Conservation (phyloP, 345 rosid species). For the Eutrema heterophyllum region DNA sequence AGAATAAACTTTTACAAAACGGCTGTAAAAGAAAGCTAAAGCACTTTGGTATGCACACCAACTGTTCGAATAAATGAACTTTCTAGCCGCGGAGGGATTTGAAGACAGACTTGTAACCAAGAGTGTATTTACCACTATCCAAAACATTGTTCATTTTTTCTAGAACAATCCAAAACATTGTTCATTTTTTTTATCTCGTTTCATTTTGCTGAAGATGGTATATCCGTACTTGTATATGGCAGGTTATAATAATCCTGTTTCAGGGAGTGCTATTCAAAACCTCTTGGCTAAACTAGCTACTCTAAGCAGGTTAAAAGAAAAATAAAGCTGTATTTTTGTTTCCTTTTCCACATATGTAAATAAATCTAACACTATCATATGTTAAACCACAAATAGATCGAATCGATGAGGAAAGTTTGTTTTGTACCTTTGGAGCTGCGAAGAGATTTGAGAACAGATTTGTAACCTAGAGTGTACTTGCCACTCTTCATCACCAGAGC, state of each 20-base stretch:
- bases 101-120: constrained; percentile 72
- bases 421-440: constrained; percentile 57
- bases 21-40: neutral
- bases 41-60: constrained; percentile 15
- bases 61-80: no score
- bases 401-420: neutral
- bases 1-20: no score
- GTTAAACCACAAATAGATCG: constrained; percentile 21
- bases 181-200: constrained; percentile 48
- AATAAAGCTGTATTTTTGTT: neutral
- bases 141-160: no score
- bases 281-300: constrained; percentile 59
- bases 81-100: constrained; percentile 61
- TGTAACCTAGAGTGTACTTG: constrained; percentile 64
- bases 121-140: constrained; percentile 74
- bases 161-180: no score
- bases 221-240: constrained; percentile 19
- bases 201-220: constrained; percentile 4
- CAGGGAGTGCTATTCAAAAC: constrained; percentile 56
- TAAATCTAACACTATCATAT: constrained; percentile 3
- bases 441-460: constrained; percentile 66
- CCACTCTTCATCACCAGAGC: constrained; percentile 90
- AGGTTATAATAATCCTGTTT: constrained; percentile 69
- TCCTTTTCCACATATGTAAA: neutral
- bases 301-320: constrained; percentile 49